These are phyloP conservation scores for Boletus tomentosulus DNA, from an alignment of 768 basidiomycete genomes.

Conservation along the genomic window DNA sequence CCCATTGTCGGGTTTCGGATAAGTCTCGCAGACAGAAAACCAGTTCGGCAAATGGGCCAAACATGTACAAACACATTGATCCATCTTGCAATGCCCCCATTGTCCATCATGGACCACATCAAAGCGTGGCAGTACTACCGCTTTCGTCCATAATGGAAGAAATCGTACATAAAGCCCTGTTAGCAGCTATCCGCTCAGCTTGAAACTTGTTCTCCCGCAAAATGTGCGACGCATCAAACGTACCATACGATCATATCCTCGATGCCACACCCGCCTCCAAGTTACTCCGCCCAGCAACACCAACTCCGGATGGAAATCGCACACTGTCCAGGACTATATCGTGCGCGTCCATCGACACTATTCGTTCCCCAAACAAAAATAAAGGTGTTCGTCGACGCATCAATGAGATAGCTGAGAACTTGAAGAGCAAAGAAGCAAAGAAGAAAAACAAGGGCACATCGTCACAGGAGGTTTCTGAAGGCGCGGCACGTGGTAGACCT, in stretches of 20 bases:
- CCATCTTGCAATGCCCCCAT: neutral
- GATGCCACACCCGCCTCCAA: neutral
- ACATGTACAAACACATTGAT: slow-evolving; percentile 10
- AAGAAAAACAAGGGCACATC: neutral
- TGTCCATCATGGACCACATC: neutral
- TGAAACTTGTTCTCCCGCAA: neutral
- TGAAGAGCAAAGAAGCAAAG: no score
- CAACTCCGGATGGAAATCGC: neutral
- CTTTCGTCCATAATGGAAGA: neutral
- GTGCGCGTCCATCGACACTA: slow-evolving; percentile 14
- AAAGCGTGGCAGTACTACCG: slow-evolving; percentile 1
- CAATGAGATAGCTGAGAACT: slow-evolving; percentile 3
- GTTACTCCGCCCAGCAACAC: neutral
- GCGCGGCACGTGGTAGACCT: neutral
- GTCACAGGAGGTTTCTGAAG: neutral
- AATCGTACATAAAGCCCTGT: neutral
- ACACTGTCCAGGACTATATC: slow-evolving; percentile 19
- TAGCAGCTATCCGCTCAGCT: neutral
- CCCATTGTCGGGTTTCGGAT: slow-evolving; percentile 26
- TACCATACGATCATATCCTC: no score
- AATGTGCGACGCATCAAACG: slow-evolving; percentile 1
- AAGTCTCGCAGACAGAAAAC: neutral
- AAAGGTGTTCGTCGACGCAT: slow-evolving; percentile 15
- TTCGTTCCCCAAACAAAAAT: neutral
- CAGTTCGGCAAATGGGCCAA: neutral